Evolutionary conservation across 768 basidiomycete genomes (phyloP).

Genomic region (Glaciozyma martinii): DNA sequence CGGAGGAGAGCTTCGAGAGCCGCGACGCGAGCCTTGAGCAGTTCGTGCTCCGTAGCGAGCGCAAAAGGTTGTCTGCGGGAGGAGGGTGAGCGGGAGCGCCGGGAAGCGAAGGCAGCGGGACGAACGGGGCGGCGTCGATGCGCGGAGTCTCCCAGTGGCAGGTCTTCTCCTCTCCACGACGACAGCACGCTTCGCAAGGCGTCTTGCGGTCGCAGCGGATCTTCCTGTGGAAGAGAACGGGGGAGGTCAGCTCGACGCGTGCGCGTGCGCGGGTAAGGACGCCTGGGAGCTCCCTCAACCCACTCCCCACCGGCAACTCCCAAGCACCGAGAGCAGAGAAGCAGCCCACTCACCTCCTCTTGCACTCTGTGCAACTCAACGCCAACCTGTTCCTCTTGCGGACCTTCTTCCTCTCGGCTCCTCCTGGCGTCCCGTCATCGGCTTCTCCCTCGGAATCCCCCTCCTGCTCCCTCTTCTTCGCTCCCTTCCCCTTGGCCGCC

Average conservation of each 20-base stretch:
- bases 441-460: background rate
- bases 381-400: background rate
- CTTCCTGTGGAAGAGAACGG: conserved; percentile 44
- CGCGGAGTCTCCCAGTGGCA: conserved; percentile 64
- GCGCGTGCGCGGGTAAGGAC: background rate
- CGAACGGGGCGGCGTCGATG: conserved; percentile 65
- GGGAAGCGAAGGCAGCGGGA: background rate
- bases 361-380: background rate
- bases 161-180: conserved; percentile 67
- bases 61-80: conserved; percentile 7
- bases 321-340: too few species aligned
- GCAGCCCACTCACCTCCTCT: background rate
- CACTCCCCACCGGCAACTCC: too few species aligned
- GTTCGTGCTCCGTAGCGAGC: conserved; percentile 7
- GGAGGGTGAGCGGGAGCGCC: background rate
- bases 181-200: conserved; percentile 70
- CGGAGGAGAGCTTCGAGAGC: conserved; percentile 54
- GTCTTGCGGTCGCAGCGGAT: conserved; percentile 80
- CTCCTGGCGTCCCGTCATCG: background rate
- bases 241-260: background rate
- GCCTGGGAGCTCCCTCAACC: background rate
- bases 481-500: too few species aligned
- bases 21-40: conserved; percentile 54
- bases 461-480: background rate
- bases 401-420: background rate